Base-by-base conservation (phyloP, 495 filamentous ascomycete species). In the Xanthoparmelia taractica region DNA sequence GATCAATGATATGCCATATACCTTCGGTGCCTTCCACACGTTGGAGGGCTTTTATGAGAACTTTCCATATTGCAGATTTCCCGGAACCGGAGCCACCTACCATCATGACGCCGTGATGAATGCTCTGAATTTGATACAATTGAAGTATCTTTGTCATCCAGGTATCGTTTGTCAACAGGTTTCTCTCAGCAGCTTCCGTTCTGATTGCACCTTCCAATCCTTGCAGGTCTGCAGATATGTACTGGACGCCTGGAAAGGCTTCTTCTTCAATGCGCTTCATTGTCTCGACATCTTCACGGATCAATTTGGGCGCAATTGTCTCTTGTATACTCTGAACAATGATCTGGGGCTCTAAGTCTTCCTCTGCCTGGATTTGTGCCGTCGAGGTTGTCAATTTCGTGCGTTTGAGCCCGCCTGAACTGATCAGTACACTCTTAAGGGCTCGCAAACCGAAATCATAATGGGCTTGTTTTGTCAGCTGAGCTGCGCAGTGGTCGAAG, bases 71-170 rank as follows among this genome's bases (percentile, higher is more conserved):
- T 8, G 87, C 84, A 59, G 94, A 96, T 76, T 99, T 99, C 66
- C 94, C 94, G 40, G 93, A 86, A 15, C 94, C 94, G 7, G 94
- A 97, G 69, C 87, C 88, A 50, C 94, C 94, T 8, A 99, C 94
- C 94, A 97, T 97, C 95, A 99, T 99, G 23, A 99, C 95, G 84
- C 94, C 94, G 68, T 99, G 94, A 69, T 99, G 94, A 50, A 97
- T 94, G 58, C 82, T 86, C 74, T 99, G 94, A 65, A 99, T 99
- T 73, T 99, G 94, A 73, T 92, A 96, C 10, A 99, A 83, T 70
- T 99, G 94, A 10, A 97, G 79, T 56, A 93, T 86, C 79, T 99
- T 99, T 50, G 87, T 90, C 82, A 96, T 92, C 95, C 95, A 99
- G 63, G 85, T 86, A 58, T 96, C 92, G 59, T 86, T 97, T 70